Evolutionary conservation across 129 eudicot species (phyloP), one percentile per base, ranked within the genome.

Genomic region (Solidago caesia): DNA sequence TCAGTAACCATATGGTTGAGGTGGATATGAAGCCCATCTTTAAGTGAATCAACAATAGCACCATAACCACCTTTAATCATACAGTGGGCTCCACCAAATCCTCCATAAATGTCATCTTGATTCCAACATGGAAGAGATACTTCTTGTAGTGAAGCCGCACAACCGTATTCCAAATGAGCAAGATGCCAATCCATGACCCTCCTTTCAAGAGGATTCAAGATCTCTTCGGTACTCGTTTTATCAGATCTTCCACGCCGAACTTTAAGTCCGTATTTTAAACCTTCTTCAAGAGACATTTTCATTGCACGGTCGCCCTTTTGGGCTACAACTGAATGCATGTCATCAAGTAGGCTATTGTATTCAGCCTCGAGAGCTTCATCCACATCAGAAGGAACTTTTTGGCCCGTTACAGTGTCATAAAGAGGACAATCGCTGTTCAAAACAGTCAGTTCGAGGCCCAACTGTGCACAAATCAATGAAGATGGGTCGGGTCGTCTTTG

Each of bases 181-280:
- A 91, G 91, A 91, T 95, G 99, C 99, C 97, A 95, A 84, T 95
- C 92, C 96, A 95, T 91, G 46, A 95, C 95, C 77, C 99, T 85
- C 86, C 97, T 85, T 83, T 95, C 99, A 58, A 89, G 91, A 75
- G 96, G 97, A 84, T 81, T 91, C 85, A 91, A 84, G 4, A 82
- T 86, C 78, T 80, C 81, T 43, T 77, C 67, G 10, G 67, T 42
- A 72, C 45, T 73, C 25, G 44, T 58, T 56, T 58, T 46, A 33
- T 55, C 80, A 27, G 71, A 29, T 14, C 63, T 65, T 5, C 33
- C 44, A 27, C 87, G 88, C 41, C 92, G 96, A 53, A 70, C 77
- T 62, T 85, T 86, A 55, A 95, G 99, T 42, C 84, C 94, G 72
- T 76, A 89, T 81, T 95, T 96, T 67, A 95, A 82, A 75, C 97